Evolutionary conservation across 495 filamentous ascomycete genomes (phyloP).

Genomic region (Pseudomonodictys pantanalensis): DNA sequence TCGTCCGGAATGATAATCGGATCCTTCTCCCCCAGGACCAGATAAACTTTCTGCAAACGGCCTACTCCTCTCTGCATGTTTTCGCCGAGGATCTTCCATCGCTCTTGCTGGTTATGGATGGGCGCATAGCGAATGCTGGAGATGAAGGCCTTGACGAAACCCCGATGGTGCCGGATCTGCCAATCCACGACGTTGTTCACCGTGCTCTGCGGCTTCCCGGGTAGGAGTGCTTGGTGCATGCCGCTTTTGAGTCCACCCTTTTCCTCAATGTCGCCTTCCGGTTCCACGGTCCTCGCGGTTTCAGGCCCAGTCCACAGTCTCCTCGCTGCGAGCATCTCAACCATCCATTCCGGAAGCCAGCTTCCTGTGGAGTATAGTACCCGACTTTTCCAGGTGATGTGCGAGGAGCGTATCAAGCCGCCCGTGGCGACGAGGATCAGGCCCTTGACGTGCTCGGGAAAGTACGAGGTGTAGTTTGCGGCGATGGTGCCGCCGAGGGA

Average conservation of each 20-base stretch:
- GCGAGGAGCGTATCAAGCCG: constrained; percentile 66
- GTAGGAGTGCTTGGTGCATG: constrained; percentile 27
- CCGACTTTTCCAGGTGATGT: constrained; percentile 57
- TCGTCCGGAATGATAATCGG: constrained; percentile 56
- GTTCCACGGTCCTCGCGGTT: constrained; percentile 7
- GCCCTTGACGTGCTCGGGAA: constrained; percentile 62
- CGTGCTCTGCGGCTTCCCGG: constrained; percentile 44
- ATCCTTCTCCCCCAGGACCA: constrained; percentile 56
- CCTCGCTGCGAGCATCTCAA: constrained; percentile 52
- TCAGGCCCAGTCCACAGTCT: constrained; percentile 45
- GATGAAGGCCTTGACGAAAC: constrained; percentile 58
- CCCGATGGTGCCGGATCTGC: constrained; percentile 56
- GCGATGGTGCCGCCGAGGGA: constrained; percentile 79
- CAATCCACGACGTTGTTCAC: constrained; percentile 50
- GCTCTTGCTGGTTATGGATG: constrained; percentile 49
- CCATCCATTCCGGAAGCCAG: constrained; percentile 56
- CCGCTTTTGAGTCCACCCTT: constrained; percentile 4
- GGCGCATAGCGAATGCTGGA: constrained; percentile 58
- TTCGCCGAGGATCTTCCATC: constrained; percentile 57
- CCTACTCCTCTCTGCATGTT: constrained; percentile 48
- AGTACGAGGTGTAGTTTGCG: constrained; percentile 68
- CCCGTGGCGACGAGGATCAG: constrained; percentile 73
- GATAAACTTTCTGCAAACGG: constrained; percentile 50
- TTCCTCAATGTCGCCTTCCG: constrained; percentile 3
- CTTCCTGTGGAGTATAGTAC: constrained; percentile 58